Conservation (phyloP, 1,284 basidiomycete species). For the Trichosporon asahii region DNA sequence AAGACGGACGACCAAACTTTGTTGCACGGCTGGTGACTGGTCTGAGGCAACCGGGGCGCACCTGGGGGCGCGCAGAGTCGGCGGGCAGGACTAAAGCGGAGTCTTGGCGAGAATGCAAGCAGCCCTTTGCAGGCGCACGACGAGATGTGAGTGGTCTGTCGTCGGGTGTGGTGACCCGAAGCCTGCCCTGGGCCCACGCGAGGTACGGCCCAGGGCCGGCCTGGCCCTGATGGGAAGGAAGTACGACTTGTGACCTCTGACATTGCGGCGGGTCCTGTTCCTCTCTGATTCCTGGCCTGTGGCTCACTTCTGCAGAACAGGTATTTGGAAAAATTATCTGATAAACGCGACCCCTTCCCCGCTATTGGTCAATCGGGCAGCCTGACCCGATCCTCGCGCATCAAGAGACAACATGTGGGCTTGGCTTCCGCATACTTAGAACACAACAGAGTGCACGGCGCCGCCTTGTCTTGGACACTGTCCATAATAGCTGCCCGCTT, state of each 20-base stretch:
- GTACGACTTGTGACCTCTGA: not conserved
- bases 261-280: not conserved
- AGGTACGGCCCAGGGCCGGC: not conserved
- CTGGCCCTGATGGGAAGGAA: not conserved
- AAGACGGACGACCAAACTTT: slow-evolving; percentile 1
- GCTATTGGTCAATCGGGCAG: slow-evolving; percentile 3
- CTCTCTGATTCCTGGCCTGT: not conserved
- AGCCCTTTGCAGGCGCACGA: not conserved
- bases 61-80: too few species aligned
- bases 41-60: not conserved
- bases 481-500: too few species aligned
- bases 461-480: too few species aligned
- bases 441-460: not conserved
- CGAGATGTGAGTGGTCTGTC: not conserved
- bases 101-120: not conserved
- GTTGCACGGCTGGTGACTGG: not conserved
- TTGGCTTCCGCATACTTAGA: not conserved
- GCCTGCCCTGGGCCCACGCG: not conserved
- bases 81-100: not conserved
- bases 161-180: slow-evolving; percentile 6
- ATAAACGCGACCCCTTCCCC: not conserved
- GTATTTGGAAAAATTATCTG: not conserved
- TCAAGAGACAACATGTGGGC: not conserved
- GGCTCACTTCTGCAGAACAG: not conserved
- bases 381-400: not conserved